Conservation (phyloP, 768 basidiomycete species). For the Leccinum disarticulatum region DNA sequence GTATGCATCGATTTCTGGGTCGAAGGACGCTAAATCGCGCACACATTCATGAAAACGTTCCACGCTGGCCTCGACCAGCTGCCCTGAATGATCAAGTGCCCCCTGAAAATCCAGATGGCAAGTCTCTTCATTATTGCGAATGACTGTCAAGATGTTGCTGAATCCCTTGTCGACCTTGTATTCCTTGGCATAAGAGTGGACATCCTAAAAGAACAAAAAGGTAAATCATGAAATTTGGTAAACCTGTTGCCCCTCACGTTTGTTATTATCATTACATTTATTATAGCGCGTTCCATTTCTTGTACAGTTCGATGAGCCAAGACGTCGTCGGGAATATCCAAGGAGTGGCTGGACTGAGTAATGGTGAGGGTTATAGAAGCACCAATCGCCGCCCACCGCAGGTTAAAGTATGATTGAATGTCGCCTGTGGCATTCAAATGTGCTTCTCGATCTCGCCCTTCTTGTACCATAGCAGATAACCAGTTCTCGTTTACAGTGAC, state of each 20-base stretch:
- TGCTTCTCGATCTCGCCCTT: background rate
- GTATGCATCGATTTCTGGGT: background rate
- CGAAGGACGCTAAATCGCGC: background rate
- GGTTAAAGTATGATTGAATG: background rate
- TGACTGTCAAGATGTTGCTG: background rate
- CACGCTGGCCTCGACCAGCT: background rate
- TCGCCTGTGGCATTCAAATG: background rate
- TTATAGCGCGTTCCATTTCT: background rate
- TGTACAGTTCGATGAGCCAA: background rate
- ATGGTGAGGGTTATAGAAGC: background rate
- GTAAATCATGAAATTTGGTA: background rate
- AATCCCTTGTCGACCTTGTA: background rate
- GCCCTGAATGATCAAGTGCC: background rate
- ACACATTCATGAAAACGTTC: background rate
- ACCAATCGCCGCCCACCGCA: background rate
- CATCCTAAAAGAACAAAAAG: background rate
- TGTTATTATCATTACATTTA: background rate
- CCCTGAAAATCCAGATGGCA: background rate
- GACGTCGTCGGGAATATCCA: background rate
- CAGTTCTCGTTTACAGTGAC: background rate
- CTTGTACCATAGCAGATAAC: background rate
- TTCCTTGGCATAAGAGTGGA: background rate
- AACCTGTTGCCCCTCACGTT: background rate
- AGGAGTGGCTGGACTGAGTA: background rate
- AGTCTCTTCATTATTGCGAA: background rate